A percentile compares a stretch with the other conserved stretches of the same genome.
These are phyloP conservation scores for Pseudonitzschia pungens DNA, from an alignment of 108 stramenopile species.

Conservation along the genomic window DNA sequence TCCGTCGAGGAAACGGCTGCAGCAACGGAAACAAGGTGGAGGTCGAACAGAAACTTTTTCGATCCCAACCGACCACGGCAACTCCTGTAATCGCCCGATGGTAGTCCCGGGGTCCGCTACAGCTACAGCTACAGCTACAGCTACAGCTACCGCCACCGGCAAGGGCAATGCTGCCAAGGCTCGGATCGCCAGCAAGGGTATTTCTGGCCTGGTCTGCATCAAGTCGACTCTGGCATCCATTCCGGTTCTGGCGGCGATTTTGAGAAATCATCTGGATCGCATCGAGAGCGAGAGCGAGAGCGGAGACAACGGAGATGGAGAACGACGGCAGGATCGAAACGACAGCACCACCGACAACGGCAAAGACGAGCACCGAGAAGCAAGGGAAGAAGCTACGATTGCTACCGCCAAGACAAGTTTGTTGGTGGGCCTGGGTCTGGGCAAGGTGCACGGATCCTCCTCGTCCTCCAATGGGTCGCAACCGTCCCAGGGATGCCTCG, in stretches of 20 bases:
- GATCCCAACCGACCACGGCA: not conserved
- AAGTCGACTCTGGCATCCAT: constrained; percentile 74
- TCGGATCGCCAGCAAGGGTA: constrained; percentile 77
- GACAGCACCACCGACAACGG: not conserved
- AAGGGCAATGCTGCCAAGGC: constrained; percentile 41
- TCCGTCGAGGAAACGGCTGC: constrained; percentile 28
- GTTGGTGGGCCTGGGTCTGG: constrained; percentile 68
- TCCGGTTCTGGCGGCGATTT: constrained; percentile 59
- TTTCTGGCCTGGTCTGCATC: constrained; percentile 82
- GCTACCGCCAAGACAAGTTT: constrained; percentile 55
- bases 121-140: too few relatives aligned
- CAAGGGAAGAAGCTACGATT: constrained; percentile 36
- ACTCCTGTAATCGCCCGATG: too few relatives aligned
- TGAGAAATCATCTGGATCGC: constrained; percentile 63
- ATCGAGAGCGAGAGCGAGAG: constrained; percentile 12
- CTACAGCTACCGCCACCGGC: not conserved
- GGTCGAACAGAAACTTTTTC: constrained; percentile 17
- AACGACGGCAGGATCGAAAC: constrained; percentile 5
- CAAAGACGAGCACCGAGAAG: constrained; percentile 12
- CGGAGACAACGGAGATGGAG: constrained; percentile 17
- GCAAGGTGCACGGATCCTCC: constrained; percentile 2
- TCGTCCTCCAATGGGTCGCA: not conserved
- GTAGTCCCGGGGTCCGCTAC: not conserved
- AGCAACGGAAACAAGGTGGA: constrained; percentile 12
- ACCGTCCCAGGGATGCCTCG: not conserved